Evolutionary conservation across 1,284 basidiomycete species (phyloP), one percentile per base, ranked within the genome.

Genomic region (Boletus mariae): DNA sequence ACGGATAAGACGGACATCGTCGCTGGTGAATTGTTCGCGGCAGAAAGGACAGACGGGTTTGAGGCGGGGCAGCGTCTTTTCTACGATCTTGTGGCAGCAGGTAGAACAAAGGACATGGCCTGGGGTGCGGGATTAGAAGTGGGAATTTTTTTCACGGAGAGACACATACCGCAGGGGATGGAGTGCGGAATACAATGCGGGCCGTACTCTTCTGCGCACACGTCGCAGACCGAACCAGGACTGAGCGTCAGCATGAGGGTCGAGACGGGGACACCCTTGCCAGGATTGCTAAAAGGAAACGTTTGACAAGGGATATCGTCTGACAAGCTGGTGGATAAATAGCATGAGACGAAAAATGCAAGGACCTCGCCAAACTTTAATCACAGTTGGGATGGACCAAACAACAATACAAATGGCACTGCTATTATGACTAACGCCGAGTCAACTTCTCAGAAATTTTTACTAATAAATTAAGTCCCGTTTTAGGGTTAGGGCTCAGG

Each of bases 161-260:
- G 9, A 32, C 1, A 31, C 79, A 62, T 55, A 87, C 87, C 87
- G 72, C 87, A 90, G 53, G 87, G 82, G 67, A 90, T 88, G 56
- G 81, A 87, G 70, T 89, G 84, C 56, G 87, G 87, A 57, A 80
- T 74, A 70, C 82, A 82, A 62, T 82, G 82, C 52, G 83, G 75
- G 64, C 84, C 82, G 70, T 80, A 90, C 76, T 90, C 87, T 73
- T 89, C 86, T 67, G 87, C 87, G 76, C 87, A 90, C 65, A 90
- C 87, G 77, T 90, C 87, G 83, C 87, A 90, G 70, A 83, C 79
- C 68, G 85, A 88, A 74, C 84, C 84, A 69, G 84, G 79, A 75
- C 75, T 80, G 69, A 90, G 84, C 68, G 86, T 84, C 73, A 89
- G 80, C 87, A 90, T 90, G 68, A 69, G 67, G 65, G 69, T 62